A percentile compares a stretch with the other conserved stretches of the same genome.
Conservation (phyloP, 1,284 basidiomycete genomes). For the Takashimella koratensis region DNA sequence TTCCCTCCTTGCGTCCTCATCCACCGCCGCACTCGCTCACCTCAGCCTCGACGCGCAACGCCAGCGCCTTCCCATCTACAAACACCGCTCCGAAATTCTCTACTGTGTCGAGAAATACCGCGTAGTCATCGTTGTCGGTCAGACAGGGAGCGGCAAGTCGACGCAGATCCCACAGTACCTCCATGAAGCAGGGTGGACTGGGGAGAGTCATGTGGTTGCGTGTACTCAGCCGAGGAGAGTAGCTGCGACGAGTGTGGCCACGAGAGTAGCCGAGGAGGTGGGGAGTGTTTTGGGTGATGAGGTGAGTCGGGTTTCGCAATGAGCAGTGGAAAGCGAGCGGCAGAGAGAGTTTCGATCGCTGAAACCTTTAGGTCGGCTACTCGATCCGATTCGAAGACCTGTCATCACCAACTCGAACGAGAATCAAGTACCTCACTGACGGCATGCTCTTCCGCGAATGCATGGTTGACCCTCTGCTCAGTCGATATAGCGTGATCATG, state of each 20-base stretch:
- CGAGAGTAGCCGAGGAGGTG: conserved; percentile 83
- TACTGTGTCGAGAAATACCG: conserved; percentile 79
- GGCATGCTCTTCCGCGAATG: conserved; percentile 96
- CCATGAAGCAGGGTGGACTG: conserved; percentile 82
- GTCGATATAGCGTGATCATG: conserved; percentile 92
- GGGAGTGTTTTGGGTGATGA: conserved; percentile 86
- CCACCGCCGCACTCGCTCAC: conserved; percentile 47
- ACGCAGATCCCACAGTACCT: conserved; percentile 96
- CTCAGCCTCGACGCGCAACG: conserved; percentile 68
- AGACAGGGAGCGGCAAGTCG: conserved; percentile 96
- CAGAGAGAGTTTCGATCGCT: too few species aligned
- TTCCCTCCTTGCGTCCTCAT: conserved; percentile 61
- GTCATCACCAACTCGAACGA: conserved; percentile 70
- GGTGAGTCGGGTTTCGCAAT: conserved; percentile 52
- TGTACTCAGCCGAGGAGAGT: conserved; percentile 95
- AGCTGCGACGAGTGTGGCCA: conserved; percentile 90
- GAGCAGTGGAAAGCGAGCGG: neutral
- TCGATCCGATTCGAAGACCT: conserved; percentile 97
- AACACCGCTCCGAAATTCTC: conserved; percentile 77
- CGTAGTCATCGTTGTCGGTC: conserved; percentile 81
- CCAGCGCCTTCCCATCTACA: conserved; percentile 78
- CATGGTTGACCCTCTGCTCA: conserved; percentile 80
- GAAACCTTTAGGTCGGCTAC: conserved; percentile 93
- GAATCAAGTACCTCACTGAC: conserved; percentile 97
- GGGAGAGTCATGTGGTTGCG: conserved; percentile 70